phyloP scores from a whole-genome alignment of 2,329 filamentous ascomycete species.

The Alternaria sp. region DNA sequence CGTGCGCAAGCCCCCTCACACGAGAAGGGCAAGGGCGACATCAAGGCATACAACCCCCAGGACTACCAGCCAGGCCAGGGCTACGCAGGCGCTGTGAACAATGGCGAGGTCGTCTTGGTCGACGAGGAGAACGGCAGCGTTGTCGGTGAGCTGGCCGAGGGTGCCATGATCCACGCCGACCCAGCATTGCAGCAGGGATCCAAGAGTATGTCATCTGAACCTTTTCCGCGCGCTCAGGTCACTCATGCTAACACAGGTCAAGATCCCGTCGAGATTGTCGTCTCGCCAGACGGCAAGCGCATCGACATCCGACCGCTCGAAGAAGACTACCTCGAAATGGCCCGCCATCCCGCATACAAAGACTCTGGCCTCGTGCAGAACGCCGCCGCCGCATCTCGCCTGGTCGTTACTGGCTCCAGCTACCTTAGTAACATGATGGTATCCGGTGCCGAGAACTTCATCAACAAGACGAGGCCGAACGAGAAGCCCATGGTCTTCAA shows the following conservation, averaged over 20 bases:
- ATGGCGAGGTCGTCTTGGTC: constrained; percentile 84
- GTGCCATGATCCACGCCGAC: constrained; percentile 80
- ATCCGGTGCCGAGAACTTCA: constrained; percentile 78
- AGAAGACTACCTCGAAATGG: constrained; percentile 74
- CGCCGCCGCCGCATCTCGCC: constrained; percentile 83
- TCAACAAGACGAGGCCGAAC: constrained; percentile 77
- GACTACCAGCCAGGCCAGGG: constrained; percentile 80
- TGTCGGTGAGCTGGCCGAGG: constrained; percentile 86
- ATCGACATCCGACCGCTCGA: constrained; percentile 72
- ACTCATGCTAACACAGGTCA: constrained; percentile 32
- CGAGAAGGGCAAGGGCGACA: constrained; percentile 37
- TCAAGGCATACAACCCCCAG: constrained; percentile 74
- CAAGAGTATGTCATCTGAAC: constrained; percentile 69
- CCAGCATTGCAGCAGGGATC: constrained; percentile 79
- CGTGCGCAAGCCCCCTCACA: constrained; percentile 69
- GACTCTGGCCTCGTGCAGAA: constrained; percentile 85
- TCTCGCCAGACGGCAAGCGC: constrained; percentile 71
- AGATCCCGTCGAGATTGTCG: constrained; percentile 81
- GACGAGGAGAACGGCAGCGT: constrained; percentile 97
- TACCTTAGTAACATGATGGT: constrained; percentile 80
- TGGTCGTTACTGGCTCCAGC: constrained; percentile 87
- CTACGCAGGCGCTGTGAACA: constrained; percentile 63
- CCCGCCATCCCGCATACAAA: constrained; percentile 89
- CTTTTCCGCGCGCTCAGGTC: neutral
- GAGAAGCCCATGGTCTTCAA: constrained; percentile 86